Evolutionary conservation across 371 early-diverging fungal species (phyloP).

Genomic region (Lichtheimia hyalospora): DNA sequence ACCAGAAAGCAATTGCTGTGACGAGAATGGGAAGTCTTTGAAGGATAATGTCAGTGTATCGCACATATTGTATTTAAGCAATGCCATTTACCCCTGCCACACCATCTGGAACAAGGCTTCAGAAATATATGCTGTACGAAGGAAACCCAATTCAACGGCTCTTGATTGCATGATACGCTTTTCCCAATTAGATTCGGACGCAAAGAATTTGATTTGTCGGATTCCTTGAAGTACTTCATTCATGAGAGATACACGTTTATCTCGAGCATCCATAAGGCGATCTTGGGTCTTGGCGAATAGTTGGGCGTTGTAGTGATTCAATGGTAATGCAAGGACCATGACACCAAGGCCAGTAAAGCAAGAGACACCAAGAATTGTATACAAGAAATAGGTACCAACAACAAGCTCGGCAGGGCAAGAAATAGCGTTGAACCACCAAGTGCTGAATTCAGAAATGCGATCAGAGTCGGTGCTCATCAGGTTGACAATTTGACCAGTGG

Average conservation of each 20-base stretch:
- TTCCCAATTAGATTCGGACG: constrained; percentile 55
- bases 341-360: constrained; percentile 68
- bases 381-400: constrained; percentile 63
- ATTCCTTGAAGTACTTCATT: constrained; percentile 65
- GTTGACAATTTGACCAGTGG: constrained; percentile 78
- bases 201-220: constrained; percentile 74
- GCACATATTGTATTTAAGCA: too few species aligned
- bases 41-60: not conserved
- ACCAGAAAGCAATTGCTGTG: constrained; percentile 54
- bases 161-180: constrained; percentile 46
- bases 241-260: constrained; percentile 54
- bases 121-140: constrained; percentile 35
- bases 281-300: constrained; percentile 52
- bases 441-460: constrained; percentile 59
- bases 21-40: constrained; percentile 55
- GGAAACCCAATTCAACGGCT: constrained; percentile 48
- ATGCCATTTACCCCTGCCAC: constrained; percentile 36
- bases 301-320: constrained; percentile 55
- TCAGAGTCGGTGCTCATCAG: constrained; percentile 84
- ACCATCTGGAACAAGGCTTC: constrained; percentile 27
- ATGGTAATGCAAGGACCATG: constrained; percentile 51
- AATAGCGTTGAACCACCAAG: constrained; percentile 54
- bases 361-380: constrained; percentile 63
- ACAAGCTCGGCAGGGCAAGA: constrained; percentile 57
- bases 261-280: constrained; percentile 52